Base-by-base conservation (phyloP, 2,329 filamentous ascomycete species). In the Talaromyces amestolkiae region DNA sequence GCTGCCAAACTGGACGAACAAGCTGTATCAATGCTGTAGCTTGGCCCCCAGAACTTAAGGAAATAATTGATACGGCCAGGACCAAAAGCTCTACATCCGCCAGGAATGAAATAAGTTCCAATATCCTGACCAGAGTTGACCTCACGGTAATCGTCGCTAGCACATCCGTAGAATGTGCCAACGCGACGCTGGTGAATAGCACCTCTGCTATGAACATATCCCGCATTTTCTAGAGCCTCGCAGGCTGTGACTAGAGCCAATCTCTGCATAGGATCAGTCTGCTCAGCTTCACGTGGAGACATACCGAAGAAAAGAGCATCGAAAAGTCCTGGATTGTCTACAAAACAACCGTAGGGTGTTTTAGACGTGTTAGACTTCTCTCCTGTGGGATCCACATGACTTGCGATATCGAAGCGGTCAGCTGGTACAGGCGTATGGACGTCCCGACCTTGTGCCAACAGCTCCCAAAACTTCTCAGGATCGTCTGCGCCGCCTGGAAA, bases 221-320 rank as follows among this genome's bases (percentile, higher is more conserved):
- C 91, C 22, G 89, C 87, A 86, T 89, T 90, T 74, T 95, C 91
- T 53, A 94, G 80, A 0, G 91, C 91, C 73, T 94, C 91, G 71
- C 92, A 93, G 0, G 90, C 89, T 1, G 90, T 92, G 10, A 88
- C 85, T n/a, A 94, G 78, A 2, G 89, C 88, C 67, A 93, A 82
- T 70, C 91, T 85, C 72, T 92, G 91, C 86, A 91, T 91, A 0
- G 91, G 91, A 74, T 93, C 91, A 0, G 89, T 92, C 74, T 92
- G 89, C 64, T 86, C 85, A n/a, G 91, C 91, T 77, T 93, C 90
- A 70, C 89, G 86, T 9, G 65, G 65, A 15, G 65, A 66, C 61
- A 66, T 65, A 41, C 59, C 59, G 31, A 66, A 66, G 8, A 66
- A 33, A 2, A 33, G 54, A 13, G 35, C 39, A 49, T 62, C 61